Conservation (phyloP, 1,284 basidiomycete genomes). For the Irpex sp. region DNA sequence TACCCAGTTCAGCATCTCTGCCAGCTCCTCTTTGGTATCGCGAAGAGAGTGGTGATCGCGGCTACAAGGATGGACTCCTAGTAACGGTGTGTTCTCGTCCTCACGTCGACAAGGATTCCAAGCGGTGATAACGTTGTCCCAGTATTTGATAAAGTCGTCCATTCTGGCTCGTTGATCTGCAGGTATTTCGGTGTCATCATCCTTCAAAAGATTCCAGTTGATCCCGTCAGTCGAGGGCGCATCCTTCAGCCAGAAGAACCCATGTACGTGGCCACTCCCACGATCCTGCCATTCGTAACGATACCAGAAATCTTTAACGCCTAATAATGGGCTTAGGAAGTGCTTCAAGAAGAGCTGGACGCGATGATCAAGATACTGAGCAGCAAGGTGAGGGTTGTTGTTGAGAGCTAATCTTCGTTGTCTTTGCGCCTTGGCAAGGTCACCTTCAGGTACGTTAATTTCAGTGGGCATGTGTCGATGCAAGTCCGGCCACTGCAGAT, state of each 20-base stretch:
- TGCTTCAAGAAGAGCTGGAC: neutral
- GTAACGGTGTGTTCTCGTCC: neutral
- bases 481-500: no score
- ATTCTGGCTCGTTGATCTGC: slow-evolving; percentile 1
- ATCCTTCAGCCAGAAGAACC: no score
- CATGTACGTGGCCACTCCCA: no score
- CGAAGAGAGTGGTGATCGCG: neutral
- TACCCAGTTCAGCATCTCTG: neutral
- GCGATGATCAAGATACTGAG: neutral
- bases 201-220: slow-evolving; percentile 5
- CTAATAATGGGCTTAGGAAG: neutral
- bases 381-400: neutral
- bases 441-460: neutral
- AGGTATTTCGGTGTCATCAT: neutral
- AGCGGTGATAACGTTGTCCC: slow-evolving; percentile 6
- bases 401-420: neutral
- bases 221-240: neutral
- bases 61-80: slow-evolving; percentile 1
- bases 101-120: slow-evolving; percentile 4
- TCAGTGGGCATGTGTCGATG: neutral
- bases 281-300: no score
- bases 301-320: neutral
- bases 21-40: neutral
- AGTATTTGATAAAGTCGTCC: slow-evolving; percentile 2
- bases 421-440: neutral